Conservation (phyloP, 2,329 filamentous ascomycete genomes). For the Penicillium thymicola region DNA sequence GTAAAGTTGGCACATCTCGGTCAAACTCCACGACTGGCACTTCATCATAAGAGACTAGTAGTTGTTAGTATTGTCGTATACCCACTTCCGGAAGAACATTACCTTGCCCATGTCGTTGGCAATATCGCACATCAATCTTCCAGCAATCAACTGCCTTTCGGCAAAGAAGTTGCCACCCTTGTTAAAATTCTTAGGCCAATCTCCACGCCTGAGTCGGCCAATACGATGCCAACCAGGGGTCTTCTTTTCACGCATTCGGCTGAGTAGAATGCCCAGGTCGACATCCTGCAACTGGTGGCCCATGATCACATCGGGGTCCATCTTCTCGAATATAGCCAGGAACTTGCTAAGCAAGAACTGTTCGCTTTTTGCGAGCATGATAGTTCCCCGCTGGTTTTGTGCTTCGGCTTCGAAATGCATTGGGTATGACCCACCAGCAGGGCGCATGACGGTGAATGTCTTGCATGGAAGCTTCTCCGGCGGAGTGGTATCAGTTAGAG, state of each 20-base stretch:
- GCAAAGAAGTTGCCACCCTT: constrained; percentile 88
- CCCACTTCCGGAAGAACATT: constrained; percentile 9
- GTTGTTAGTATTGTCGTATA: constrained; percentile 23
- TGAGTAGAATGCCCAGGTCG: constrained; percentile 88
- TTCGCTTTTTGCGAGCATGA: constrained; percentile 81
- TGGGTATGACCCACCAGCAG: constrained; percentile 71
- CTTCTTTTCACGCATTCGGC: constrained; percentile 81
- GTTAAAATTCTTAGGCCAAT: constrained; percentile 85
- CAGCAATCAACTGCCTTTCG: constrained; percentile 84
- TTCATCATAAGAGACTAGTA: constrained; percentile 80
- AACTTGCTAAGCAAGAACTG: constrained; percentile 83
- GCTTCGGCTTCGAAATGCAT: constrained; percentile 79
- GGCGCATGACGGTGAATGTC: constrained; percentile 88
- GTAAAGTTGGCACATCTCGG: constrained; percentile 94
- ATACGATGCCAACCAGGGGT: constrained; percentile 93
- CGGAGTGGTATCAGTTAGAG: constrained; percentile 79
- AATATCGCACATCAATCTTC: constrained; percentile 86
- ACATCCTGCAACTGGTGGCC: constrained; percentile 97
- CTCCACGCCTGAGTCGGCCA: constrained; percentile 74
- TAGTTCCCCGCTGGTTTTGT: constrained; percentile 69
- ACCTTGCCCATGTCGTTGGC: constrained; percentile 92
- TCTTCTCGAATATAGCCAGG: constrained; percentile 78
- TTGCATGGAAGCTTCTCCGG: constrained; percentile 85
- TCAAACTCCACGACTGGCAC: constrained; percentile 96
- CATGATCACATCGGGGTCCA: constrained; percentile 89